Conservation (phyloP, 495 filamentous ascomycete species). For the Penicillium cosmopolitanum region DNA sequence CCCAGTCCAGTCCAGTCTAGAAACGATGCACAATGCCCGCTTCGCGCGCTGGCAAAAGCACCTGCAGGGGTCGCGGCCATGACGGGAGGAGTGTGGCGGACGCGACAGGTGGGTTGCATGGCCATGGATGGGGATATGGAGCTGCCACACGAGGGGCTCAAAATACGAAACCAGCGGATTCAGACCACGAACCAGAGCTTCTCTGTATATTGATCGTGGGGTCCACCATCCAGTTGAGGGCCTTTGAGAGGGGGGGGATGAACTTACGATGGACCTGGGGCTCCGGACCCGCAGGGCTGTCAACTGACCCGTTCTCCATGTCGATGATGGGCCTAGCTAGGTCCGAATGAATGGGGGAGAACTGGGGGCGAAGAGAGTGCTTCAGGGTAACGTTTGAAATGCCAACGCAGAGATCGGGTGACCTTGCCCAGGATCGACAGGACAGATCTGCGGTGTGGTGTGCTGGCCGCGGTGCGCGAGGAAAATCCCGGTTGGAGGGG, state of each 20-base stretch:
- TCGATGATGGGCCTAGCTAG: slow-evolving; percentile 15
- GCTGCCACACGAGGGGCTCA: background rate
- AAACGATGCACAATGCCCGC: background rate
- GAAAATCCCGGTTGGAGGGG: slow-evolving; percentile 11
- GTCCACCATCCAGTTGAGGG: background rate
- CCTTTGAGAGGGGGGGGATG: slow-evolving; percentile 9
- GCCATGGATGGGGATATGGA: background rate
- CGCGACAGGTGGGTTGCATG: slow-evolving; percentile 15
- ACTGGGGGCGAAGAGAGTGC: slow-evolving; percentile 6
- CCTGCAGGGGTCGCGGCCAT: slow-evolving; percentile 14
- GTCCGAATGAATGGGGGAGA: slow-evolving; percentile 12
- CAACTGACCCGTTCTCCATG: slow-evolving; percentile 32
- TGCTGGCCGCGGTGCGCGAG: slow-evolving; percentile 25
- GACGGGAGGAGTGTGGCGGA: slow-evolving; percentile 14
- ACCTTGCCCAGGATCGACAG: slow-evolving; percentile 41
- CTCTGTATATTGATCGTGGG: slow-evolving; percentile 12
- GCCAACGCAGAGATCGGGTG: slow-evolving; percentile 51
- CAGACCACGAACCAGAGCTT: slow-evolving; percentile 11
- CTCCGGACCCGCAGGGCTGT: slow-evolving; percentile 27
- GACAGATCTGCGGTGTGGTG: slow-evolving; percentile 28
- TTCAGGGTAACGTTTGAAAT: slow-evolving; percentile 32
- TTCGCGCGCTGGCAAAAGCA: slow-evolving; percentile 6
- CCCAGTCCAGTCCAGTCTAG: background rate
- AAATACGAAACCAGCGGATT: slow-evolving; percentile 2
- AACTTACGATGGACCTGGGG: slow-evolving; percentile 29